phyloP scores from a whole-genome alignment of 2,329 filamentous ascomycete species.

The Thielaviopsis punctulata region DNA sequence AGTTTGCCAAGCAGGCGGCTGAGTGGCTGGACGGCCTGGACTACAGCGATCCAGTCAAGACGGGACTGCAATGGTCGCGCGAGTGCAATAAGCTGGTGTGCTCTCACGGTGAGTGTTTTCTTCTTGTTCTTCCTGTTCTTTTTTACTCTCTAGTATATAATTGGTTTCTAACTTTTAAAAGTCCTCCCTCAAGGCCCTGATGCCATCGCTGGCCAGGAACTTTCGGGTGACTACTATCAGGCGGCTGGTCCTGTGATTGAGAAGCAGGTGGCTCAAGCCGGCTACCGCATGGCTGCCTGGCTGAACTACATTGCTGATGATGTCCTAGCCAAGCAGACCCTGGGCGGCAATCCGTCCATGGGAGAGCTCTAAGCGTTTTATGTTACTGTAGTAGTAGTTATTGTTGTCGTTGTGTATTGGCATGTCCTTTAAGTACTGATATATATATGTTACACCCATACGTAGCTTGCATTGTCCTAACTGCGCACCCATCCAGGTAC shows the following conservation, averaged over 20 bases:
- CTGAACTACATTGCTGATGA: constrained; percentile 41
- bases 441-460: too few species aligned
- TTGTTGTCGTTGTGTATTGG: neutral
- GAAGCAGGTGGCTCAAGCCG: constrained; percentile 48
- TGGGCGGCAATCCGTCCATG: neutral
- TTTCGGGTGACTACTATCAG: constrained; percentile 46
- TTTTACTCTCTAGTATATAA: neutral
- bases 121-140: neutral
- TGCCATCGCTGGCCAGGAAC: constrained; percentile 40
- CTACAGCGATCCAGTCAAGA: constrained; percentile 34
- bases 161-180: constrained; percentile 13
- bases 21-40: constrained; percentile 41
- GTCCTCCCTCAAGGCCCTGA: constrained; percentile 45
- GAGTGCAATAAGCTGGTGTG: constrained; percentile 48
- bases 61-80: constrained; percentile 44
- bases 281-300: constrained; percentile 51
- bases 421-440: too few species aligned
- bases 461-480: neutral
- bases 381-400: neutral
- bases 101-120: constrained; percentile 32
- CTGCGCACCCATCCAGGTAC: constrained; percentile 59
- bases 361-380: neutral
- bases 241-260: constrained; percentile 47
- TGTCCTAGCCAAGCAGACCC: constrained; percentile 14
- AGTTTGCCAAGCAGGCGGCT: constrained; percentile 31